These are phyloP conservation scores for Apiospora pterosperma DNA, from an alignment of 2,329 filamentous ascomycete species.

Conservation along the genomic window DNA sequence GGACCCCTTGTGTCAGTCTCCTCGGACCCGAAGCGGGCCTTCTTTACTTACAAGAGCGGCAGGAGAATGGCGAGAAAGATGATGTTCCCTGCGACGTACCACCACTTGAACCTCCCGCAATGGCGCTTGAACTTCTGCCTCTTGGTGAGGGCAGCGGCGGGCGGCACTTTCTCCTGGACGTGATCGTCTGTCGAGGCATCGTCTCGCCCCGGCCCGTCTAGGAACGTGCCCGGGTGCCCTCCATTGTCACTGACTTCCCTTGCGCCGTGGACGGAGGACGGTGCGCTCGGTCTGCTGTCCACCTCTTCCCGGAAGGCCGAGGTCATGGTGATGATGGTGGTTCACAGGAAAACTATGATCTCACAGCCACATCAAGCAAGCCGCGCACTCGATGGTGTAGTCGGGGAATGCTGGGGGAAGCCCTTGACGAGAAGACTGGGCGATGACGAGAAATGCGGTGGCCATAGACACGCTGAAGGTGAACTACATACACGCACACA, in stretches of 20 bases:
- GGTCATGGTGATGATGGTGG: background rate
- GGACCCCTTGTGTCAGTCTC: background rate
- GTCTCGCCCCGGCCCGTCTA: background rate
- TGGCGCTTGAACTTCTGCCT: conserved; percentile 38
- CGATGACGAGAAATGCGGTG: background rate
- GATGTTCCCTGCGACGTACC: conserved; percentile 37
- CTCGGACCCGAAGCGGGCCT: background rate
- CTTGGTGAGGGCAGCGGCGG: conserved; percentile 21
- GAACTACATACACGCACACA: background rate
- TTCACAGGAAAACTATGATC: background rate
- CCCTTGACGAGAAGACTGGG: background rate
- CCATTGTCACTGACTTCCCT: background rate
- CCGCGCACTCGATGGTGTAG: background rate
- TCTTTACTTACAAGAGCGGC: conserved; percentile 39
- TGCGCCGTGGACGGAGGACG: background rate
- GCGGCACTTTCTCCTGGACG: conserved; percentile 23
- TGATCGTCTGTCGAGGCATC: conserved; percentile 23
- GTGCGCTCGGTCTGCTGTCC: background rate
- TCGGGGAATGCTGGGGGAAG: background rate
- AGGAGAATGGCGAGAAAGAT: conserved; percentile 42
- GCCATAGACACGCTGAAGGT: background rate
- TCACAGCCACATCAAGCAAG: background rate
- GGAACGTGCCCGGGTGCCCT: background rate
- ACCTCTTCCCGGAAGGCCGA: background rate
- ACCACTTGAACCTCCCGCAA: conserved; percentile 39